These are phyloP conservation scores for Sporobolomyces phaffii DNA, from an alignment of 768 basidiomycete species.

Conservation along the genomic window DNA sequence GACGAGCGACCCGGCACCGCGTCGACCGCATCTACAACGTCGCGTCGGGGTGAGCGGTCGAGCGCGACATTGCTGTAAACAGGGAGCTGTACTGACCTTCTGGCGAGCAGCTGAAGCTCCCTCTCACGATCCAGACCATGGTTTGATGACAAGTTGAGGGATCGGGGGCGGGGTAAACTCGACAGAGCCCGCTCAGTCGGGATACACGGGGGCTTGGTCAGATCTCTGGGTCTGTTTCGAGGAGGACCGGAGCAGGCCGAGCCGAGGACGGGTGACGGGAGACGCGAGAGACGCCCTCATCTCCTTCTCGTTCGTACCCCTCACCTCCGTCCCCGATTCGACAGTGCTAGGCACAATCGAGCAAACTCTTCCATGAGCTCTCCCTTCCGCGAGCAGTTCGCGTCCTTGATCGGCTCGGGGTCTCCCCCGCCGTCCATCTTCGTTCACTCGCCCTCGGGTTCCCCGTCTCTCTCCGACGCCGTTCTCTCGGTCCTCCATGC, in stretches of 20 bases:
- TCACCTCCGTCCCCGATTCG: no score
- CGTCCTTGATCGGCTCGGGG: not conserved
- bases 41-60: not conserved
- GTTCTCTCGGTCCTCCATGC: not conserved
- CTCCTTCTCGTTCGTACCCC: no score
- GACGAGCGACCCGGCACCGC: not conserved
- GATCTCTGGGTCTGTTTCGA: no score
- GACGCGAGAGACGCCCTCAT: no score
- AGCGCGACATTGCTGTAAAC: no score
- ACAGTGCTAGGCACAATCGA: no score
- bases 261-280: no score
- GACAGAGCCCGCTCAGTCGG: no score
- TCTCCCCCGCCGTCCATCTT: not conserved
- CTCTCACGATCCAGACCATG: slow-evolving; percentile 31
- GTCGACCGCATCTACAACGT: not conserved
- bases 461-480: not conserved
- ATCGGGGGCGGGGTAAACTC: not conserved
- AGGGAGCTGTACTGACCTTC: not conserved
- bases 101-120: not conserved
- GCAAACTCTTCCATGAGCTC: no score
- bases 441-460: not conserved
- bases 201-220: no score
- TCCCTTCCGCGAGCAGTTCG: not conserved
- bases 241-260: no score
- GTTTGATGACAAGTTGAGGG: not conserved